These are phyloP conservation scores for Filobasidium uniguttulatum DNA, from an alignment of 1,284 basidiomycete genomes.

Conservation along the genomic window DNA sequence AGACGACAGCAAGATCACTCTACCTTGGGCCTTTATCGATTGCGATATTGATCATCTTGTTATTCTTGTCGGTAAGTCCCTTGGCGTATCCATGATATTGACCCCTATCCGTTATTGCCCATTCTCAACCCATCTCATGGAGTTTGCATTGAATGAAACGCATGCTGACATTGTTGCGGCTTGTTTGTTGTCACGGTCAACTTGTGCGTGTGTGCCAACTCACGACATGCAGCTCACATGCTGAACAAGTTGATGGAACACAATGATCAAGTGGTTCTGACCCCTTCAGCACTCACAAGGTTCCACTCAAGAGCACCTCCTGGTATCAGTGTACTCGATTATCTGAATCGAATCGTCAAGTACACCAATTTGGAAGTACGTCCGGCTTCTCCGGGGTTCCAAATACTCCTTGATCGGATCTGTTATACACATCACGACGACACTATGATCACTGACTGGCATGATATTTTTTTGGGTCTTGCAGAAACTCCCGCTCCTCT, in stretches of 20 bases:
- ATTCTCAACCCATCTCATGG: background rate
- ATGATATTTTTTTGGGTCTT: conserved; percentile 1
- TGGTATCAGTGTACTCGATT: conserved; percentile 70
- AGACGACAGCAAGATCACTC: background rate
- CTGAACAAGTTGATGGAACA: conserved; percentile 76
- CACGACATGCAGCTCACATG: conserved; percentile 64
- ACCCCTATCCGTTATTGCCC: background rate
- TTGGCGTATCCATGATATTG: background rate
- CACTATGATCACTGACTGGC: background rate
- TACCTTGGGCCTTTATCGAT: conserved; percentile 43
- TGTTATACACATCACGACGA: too few species aligned
- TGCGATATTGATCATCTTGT: conserved; percentile 66
- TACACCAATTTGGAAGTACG: conserved; percentile 84
- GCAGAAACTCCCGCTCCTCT: conserved; percentile 74
- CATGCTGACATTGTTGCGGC: conserved; percentile 8
- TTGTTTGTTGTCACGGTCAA: background rate
- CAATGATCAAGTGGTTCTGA: conserved; percentile 67
- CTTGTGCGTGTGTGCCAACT: background rate
- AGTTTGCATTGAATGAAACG: too few species aligned
- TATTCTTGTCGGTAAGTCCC: conserved; percentile 60
- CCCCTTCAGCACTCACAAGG: conserved; percentile 50
- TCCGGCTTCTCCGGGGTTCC: conserved; percentile 7
- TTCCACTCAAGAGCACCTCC: conserved; percentile 87
- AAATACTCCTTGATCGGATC: too few species aligned
- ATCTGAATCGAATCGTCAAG: conserved; percentile 74